Base-by-base conservation (phyloP, 768 basidiomycete genomes). In the Pleurotus djamor region DNA sequence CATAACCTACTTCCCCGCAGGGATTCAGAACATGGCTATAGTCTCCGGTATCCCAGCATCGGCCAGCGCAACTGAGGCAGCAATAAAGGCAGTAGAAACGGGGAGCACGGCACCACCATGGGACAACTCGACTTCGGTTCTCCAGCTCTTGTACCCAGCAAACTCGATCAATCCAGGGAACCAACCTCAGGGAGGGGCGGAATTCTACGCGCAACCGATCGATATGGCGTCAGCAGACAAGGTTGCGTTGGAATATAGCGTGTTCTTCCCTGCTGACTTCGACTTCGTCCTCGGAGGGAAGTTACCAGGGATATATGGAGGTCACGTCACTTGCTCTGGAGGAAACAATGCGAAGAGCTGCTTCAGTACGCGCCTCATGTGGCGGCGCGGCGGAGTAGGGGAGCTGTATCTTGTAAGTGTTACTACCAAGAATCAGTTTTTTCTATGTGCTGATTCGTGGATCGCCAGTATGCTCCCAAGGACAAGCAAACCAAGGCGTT, bases 341-440 rank as follows among this genome's bases (percentile, higher is more conserved):
- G 91, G 91, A 0, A 76, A 84, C 63, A 78, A 79, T n/a, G 93
- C 91, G 5, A 62, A 75, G 37, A 77, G 81, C 47, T 96, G 94
- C 65, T 96, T 92, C 67, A 92, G 89, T 67, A 94, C 92, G 5
- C 74, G 94, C 32, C 59, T 95, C 63, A 95, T 96, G 94, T 95
- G 89, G 88, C 77, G 89, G 41, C 66, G 69, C 10, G 72, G 72
- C 0, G 92, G 93, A 4, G 71, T 69, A 0, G 93, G 92, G 4
- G 94, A 95, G 66, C 72, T 92, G 32, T 93, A 92, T 65, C 75
- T 90, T 60, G 88, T 90, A 65, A 58, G 84, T 77, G 41, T 13
- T 45, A 41, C 38, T 13, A 21, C 60, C 13, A 8, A 55, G 47
- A 35, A 43, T 21, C 9, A 14, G 13, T 60, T 45, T 32, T 34